These are phyloP conservation scores for Cladosporium cucumerinum DNA, from an alignment of 2,329 filamentous ascomycete genomes.

Conservation along the genomic window DNA sequence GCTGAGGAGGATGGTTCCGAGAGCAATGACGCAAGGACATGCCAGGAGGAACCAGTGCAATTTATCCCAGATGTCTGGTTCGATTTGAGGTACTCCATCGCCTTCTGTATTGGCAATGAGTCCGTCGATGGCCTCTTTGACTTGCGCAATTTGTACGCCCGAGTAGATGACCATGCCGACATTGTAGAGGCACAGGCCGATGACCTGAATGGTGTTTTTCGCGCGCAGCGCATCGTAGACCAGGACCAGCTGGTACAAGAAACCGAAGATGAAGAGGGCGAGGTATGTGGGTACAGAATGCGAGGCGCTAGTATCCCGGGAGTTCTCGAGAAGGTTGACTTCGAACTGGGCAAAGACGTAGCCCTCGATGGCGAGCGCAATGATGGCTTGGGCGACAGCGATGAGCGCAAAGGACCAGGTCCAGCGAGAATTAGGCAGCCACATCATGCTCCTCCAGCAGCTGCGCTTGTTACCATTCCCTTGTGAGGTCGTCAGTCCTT, in stretches of 20 bases:
- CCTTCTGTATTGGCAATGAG: conserved; percentile 39
- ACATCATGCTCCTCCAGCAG: conserved; percentile 52
- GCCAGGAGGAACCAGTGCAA: conserved; percentile 76
- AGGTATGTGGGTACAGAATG: conserved; percentile 88
- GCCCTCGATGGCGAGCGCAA: conserved; percentile 80
- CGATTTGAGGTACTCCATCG: conserved; percentile 41
- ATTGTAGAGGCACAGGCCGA: conserved; percentile 91
- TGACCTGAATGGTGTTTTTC: conserved; percentile 98
- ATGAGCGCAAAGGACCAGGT: conserved; percentile 79
- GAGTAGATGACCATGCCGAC: conserved; percentile 88
- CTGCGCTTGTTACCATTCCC: conserved; percentile 11
- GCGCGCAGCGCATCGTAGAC: conserved; percentile 90
- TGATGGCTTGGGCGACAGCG: conserved; percentile 70
- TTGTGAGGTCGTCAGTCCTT: conserved; percentile 45
- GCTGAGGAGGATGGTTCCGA: conserved; percentile 68
- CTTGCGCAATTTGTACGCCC: conserved; percentile 88
- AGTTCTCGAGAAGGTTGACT: conserved; percentile 44
- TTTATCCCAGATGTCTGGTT: conserved; percentile 60
- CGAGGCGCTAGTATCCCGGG: conserved; percentile 38
- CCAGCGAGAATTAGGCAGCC: conserved; percentile 80
- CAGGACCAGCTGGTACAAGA: conserved; percentile 83
- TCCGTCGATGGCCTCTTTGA: conserved; percentile 64
- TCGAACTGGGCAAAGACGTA: conserved; percentile 92
- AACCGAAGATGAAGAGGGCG: conserved; percentile 94
- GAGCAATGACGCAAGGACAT: conserved; percentile 77